Evolutionary conservation across 2,329 filamentous ascomycete species (phyloP).

Genomic region (Aspergillus uvarum): DNA sequence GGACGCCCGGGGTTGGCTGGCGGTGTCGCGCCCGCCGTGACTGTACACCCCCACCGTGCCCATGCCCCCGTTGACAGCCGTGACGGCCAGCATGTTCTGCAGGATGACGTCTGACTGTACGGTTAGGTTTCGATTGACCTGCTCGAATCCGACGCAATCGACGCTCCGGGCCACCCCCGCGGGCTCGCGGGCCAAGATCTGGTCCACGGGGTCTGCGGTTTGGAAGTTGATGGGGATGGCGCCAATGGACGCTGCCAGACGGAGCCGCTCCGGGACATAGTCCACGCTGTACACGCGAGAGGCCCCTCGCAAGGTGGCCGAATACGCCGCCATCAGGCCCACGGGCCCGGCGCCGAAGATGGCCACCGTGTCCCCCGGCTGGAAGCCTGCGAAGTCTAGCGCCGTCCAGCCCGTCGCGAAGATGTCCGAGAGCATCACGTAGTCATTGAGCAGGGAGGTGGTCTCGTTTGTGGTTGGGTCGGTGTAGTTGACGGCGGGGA

Average conservation of each 20-base stretch:
- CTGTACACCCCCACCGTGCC: too few species aligned
- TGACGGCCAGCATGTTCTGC: too few species aligned
- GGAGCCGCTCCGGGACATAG: conserved; percentile 58
- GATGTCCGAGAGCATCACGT: conserved; percentile 37
- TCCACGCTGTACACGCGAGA: conserved; percentile 62
- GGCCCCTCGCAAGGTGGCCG: conserved; percentile 59
- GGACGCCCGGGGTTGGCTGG: too few species aligned
- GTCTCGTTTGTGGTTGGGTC: background rate
- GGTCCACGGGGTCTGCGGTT: conserved; percentile 51
- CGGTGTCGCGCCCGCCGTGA: too few species aligned
- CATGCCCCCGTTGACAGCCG: too few species aligned
- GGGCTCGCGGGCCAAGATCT: conserved; percentile 27
- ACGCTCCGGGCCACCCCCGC: too few species aligned
- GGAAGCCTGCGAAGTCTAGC: conserved; percentile 39
- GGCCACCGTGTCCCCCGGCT: conserved; percentile 56
- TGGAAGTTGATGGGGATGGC: conserved; percentile 61
- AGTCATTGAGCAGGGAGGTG: conserved; percentile 13
- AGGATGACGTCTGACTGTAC: too few species aligned
- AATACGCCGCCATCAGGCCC: conserved; percentile 65
- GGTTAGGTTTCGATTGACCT: too few species aligned
- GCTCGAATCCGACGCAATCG: too few species aligned
- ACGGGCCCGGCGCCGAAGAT: conserved; percentile 65
- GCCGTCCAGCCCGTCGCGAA: conserved; percentile 42
- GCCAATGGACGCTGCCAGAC: conserved; percentile 57
- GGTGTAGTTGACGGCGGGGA: too few species aligned